These are phyloP conservation scores for Talaromyces atroroseus DNA, from an alignment of 2,329 filamentous ascomycete species.

Conservation along the genomic window DNA sequence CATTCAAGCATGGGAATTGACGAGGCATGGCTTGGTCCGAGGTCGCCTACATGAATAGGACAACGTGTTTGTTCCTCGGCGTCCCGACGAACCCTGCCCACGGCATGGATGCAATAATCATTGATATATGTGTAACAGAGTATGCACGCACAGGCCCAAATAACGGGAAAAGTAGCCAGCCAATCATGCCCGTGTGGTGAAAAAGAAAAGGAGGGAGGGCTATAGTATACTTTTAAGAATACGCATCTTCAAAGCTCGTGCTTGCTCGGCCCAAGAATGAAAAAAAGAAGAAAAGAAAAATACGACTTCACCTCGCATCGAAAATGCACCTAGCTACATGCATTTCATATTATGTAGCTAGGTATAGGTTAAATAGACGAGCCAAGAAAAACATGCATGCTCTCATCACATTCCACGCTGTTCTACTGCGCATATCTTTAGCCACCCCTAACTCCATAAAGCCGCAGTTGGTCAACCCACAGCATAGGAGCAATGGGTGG, in stretches of 20 bases:
- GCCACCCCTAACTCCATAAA: background rate
- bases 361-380: background rate
- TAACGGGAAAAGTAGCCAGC: background rate
- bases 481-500: background rate
- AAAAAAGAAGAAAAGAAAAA: background rate
- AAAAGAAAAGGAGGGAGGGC: background rate
- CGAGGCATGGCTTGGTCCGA: background rate
- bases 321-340: background rate
- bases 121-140: background rate
- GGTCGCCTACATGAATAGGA: background rate
- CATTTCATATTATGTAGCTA: background rate
- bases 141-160: background rate
- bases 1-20: background rate
- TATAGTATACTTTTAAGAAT: background rate
- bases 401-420: conserved; percentile 4
- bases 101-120: background rate
- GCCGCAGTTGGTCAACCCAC: background rate
- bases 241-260: conserved; percentile 7
- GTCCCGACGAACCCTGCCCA: background rate
- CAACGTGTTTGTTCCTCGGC: background rate
- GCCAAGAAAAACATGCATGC: background rate
- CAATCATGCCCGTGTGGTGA: background rate
- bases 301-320: background rate
- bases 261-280: background rate
- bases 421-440: background rate